Percentiles rank a stretch among this genome's conserved stretches.
These are phyloP conservation scores for Angophora floribunda DNA, from an alignment of 345 rosid species.

Conservation along the genomic window DNA sequence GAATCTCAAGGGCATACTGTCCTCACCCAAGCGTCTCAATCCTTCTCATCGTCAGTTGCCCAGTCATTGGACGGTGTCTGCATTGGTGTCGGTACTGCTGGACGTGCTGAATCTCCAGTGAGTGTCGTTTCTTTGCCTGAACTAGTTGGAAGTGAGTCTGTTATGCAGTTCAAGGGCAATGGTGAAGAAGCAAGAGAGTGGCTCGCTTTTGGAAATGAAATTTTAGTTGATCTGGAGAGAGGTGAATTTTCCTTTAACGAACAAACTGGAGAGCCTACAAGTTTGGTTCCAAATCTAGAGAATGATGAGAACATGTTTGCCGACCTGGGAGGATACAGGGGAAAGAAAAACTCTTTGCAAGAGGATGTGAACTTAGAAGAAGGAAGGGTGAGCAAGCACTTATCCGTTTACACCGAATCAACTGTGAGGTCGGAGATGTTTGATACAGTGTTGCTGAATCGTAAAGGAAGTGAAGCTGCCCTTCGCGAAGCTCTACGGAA, in stretches of 20 bases:
- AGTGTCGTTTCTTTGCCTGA: constrained; percentile 16
- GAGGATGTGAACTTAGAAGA: constrained; percentile 5
- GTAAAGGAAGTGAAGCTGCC: constrained; percentile 9
- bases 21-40: constrained; percentile 3
- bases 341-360: constrained; percentile 26
- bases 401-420: constrained; percentile 22
- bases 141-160: constrained; percentile 19
- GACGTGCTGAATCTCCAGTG: constrained; percentile 18
- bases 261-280: background rate
- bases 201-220: constrained; percentile 14
- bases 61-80: constrained; percentile 1
- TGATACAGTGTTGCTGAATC: constrained; percentile 30
- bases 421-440: constrained; percentile 27
- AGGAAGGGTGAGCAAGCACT: constrained; percentile 40
- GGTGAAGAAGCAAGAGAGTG: constrained; percentile 36
- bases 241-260: background rate
- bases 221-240: constrained; percentile 4
- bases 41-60: constrained; percentile 15
- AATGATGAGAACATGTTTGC: background rate
- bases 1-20: constrained; percentile 6
- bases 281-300: background rate
- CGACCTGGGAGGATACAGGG: constrained; percentile 1
- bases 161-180: background rate
- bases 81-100: background rate
- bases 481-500: constrained; percentile 20